phyloP scores from a whole-genome alignment of 225 moss, liverwort and hornwort species.

The Lunularia cruciata region DNA sequence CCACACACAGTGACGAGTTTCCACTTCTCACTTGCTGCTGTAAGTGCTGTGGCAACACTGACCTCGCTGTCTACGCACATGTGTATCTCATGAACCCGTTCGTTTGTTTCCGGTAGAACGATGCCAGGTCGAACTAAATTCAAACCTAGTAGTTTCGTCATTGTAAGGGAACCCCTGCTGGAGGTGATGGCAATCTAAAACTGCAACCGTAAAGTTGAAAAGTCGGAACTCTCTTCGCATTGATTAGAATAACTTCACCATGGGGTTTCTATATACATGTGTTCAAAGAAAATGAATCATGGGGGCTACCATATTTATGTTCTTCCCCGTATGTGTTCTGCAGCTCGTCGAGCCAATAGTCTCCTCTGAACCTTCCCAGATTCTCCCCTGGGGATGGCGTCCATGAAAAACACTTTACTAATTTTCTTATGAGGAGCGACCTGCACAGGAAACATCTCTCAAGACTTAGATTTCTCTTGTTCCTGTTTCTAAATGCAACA shows the following conservation, averaged over 20 bases:
- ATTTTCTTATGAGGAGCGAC: slow-evolving; percentile 33
- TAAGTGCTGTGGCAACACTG: too few species aligned
- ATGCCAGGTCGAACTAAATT: neutral
- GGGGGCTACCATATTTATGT: neutral
- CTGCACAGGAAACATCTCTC: neutral
- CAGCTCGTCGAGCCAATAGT: slow-evolving; percentile 14
- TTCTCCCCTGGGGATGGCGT: slow-evolving; percentile 15
- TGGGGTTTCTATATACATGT: neutral
- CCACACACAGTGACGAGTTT: too few species aligned
- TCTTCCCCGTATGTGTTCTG: slow-evolving; percentile 7
- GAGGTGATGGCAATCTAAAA: neutral
- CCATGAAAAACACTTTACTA: slow-evolving; percentile 19
- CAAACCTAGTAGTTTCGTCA: neutral
- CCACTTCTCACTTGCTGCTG: too few species aligned
- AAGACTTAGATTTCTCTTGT: neutral
- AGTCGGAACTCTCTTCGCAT: neutral
- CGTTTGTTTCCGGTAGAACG: neutral
- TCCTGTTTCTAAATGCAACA: too few species aligned
- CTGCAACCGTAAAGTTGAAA: neutral
- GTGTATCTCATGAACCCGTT: neutral
- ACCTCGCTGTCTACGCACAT: neutral
- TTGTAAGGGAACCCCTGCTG: neutral
- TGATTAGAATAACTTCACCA: neutral
- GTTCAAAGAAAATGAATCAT: neutral
- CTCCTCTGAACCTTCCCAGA: slow-evolving; percentile 22